Percentiles rank a stretch among this genome's conserved stretches.
These are phyloP conservation scores for Umbelopsis sp. DNA, from an alignment of 371 early-diverging fungal species.

Conservation along the genomic window DNA sequence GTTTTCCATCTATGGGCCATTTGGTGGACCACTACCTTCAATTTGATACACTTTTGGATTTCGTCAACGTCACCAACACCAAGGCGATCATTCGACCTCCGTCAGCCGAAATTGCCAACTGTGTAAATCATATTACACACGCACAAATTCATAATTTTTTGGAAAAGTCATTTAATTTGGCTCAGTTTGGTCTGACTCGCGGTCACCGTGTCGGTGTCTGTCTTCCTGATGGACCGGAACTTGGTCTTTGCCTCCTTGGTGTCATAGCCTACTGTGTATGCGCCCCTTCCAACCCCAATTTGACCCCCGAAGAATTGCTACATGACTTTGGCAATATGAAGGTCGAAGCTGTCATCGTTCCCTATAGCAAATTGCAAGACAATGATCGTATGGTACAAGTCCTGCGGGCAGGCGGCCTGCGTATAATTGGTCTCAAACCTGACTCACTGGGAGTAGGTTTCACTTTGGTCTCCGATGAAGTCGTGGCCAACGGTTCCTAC, in stretches of 20 bases:
- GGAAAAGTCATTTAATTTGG: slow-evolving; percentile 3
- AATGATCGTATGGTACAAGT: slow-evolving; percentile 17
- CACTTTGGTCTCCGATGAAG: neutral
- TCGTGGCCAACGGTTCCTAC: neutral
- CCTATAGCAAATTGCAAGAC: neutral
- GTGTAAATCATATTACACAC: slow-evolving; percentile 14
- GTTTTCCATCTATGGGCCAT: slow-evolving; percentile 10
- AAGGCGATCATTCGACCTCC: slow-evolving; percentile 12
- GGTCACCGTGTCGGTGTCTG: slow-evolving; percentile 28
- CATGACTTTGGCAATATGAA: slow-evolving; percentile 22
- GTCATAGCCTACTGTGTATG: slow-evolving; percentile 28
- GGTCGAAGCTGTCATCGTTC: slow-evolving; percentile 24
- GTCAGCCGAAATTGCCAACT: neutral
- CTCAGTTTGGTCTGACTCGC: slow-evolving; percentile 18
- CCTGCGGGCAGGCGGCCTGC: slow-evolving; percentile 19
- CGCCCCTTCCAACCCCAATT: slow-evolving; percentile 27
- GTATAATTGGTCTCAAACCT: slow-evolving; percentile 7
- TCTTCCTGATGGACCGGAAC: slow-evolving; percentile 31
- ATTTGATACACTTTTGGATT: slow-evolving; percentile 20
- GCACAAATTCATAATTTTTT: slow-evolving; percentile 18
- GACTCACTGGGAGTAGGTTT: neutral
- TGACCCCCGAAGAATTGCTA: slow-evolving; percentile 24
- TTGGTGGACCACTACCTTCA: slow-evolving; percentile 14
- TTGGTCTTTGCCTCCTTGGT: slow-evolving; percentile 25
- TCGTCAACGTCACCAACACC: slow-evolving; percentile 1